phyloP scores from a whole-genome alignment of 495 filamentous ascomycete genomes.

The Lepidopterella palustris region DNA sequence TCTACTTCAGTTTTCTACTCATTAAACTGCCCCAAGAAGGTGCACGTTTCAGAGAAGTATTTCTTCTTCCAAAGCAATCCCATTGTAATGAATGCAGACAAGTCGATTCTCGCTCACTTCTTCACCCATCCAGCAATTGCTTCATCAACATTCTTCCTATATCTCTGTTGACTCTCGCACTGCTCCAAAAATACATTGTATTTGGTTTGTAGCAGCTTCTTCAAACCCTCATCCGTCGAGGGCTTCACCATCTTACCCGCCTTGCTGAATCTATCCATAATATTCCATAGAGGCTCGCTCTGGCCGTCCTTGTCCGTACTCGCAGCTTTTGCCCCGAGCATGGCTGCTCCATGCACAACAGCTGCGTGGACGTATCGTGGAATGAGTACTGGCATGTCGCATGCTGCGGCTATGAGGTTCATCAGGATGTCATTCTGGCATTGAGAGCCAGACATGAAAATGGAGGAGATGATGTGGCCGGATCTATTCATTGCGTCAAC shows the following conservation, averaged over 20 bases:
- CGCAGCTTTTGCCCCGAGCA: conserved; percentile 93
- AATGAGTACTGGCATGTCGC: conserved; percentile 84
- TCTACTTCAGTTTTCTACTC: no score
- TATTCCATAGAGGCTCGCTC: conserved; percentile 82
- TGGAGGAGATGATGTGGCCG: conserved; percentile 77
- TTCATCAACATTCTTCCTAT: conserved; percentile 37
- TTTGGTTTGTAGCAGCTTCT: conserved; percentile 73
- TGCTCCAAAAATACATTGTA: conserved; percentile 57
- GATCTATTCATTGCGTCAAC: conserved; percentile 82
- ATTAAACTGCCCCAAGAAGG: no score
- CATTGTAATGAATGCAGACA: no score
- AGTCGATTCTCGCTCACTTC: no score
- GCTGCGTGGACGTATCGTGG: conserved; percentile 89
- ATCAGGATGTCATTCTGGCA: conserved; percentile 94
- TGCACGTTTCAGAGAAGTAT: no score
- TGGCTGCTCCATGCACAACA: conserved; percentile 94
- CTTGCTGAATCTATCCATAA: conserved; percentile 97
- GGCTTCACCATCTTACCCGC: conserved; percentile 78
- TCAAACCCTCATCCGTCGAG: conserved; percentile 60
- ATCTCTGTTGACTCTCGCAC: conserved; percentile 37
- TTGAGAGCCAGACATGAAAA: conserved; percentile 97
- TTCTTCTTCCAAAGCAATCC: no score
- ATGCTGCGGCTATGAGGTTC: conserved; percentile 81
- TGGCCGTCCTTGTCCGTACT: conserved; percentile 57
- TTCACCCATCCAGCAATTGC: conserved; percentile 47